Base-by-base conservation (phyloP, 768 basidiomycete species). In the Termitomyces sp. region DNA sequence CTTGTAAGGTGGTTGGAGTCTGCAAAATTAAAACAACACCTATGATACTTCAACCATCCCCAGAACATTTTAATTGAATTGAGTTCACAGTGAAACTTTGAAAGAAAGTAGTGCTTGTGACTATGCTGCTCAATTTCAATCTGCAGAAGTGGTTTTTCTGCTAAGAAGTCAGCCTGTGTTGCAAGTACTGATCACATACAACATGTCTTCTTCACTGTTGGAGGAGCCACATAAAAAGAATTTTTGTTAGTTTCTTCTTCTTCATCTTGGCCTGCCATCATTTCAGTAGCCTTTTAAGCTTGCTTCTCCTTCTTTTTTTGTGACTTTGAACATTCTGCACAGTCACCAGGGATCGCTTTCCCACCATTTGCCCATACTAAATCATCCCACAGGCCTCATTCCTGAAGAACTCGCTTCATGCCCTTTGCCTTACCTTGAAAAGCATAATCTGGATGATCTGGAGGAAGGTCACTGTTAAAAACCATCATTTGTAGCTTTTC, bases 81-180 rank as follows among this genome's bases (percentile, higher is more conserved):
- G 2, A 31, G 10, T 31, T 46, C 17, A 31, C 45, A 46, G 9
- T 46, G 40, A 55, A 42, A 50, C 21, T 50, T 50, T 17, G 21
- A 35, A 2, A 38, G 8, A 16, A 35, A 38, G 49, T 50, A 50
- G 5, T 8, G 38, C 14, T 38, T 38, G 21, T 50, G 35, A 37
- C 34, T 16, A 25, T 19, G 5, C 7, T 9, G 0, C 49, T 35
- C 19, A 32, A 50, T 50, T 3, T 54, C 32, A 12, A 52, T 29
- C 27, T 65, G 61, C 4, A 67, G 21, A 17, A 62, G 45, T 47
- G 65, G 60, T 10, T 62, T 65, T 29, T 67, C 61, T 27, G 51
- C 32, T 27, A 42, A 21, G 40, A 35, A 35, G 35, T 35, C 35
- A 35, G 35, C 43, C 16, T 44, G 43, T 9, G 7, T 4, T 17